Conservation (phyloP, 129 eudicot species). For the Apium graveolens region DNA sequence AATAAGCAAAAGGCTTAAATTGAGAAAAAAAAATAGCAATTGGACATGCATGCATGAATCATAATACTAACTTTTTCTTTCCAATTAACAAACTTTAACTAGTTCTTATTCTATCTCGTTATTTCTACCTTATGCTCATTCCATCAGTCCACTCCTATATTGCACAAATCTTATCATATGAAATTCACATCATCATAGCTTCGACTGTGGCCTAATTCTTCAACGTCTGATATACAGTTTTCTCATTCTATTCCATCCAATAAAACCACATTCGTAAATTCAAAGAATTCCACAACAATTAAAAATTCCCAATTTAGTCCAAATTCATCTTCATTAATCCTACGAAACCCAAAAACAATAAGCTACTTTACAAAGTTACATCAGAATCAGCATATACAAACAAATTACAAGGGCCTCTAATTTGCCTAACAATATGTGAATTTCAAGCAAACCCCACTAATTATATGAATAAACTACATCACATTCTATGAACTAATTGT, state of each 20-base stretch:
- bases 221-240: neutral
- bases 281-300: neutral
- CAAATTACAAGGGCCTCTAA: no score
- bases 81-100: neutral
- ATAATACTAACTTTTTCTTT: neutral
- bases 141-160: neutral
- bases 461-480: neutral
- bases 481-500: neutral
- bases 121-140: neutral
- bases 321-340: neutral
- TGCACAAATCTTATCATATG: neutral
- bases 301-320: neutral
- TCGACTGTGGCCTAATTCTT: neutral
- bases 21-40: no score
- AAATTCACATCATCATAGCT: neutral
- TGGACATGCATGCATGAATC: neutral
- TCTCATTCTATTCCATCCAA: neutral
- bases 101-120: neutral
- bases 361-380: neutral
- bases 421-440: neutral
- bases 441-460: neutral
- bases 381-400: neutral
- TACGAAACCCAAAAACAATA: neutral
- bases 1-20: no score
- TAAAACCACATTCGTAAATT: neutral